Evolutionary conservation across 257 asterid species (phyloP).

Genomic region (Linderniella brevidens): DNA sequence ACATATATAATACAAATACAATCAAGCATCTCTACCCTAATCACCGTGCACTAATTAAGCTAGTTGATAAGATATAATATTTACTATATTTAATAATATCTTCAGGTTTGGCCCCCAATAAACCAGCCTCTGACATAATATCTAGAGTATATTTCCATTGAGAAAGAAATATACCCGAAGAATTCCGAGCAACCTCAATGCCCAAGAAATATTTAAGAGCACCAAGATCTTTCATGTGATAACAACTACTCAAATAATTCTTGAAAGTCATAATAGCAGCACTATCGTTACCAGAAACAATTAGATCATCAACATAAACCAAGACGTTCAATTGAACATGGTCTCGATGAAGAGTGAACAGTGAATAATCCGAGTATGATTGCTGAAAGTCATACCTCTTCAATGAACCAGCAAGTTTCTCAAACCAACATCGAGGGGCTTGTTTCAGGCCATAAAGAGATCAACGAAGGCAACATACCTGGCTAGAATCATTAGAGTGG

Average conservation of each 20-base stretch:
- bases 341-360: not conserved
- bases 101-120: not conserved
- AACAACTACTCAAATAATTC: not conserved
- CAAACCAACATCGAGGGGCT: too few species aligned
- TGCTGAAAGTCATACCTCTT: too few species aligned
- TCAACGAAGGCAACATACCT: too few species aligned
- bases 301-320: slow-evolving; percentile 10
- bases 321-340: not conserved
- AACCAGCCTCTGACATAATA: not conserved
- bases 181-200: not conserved
- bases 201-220: slow-evolving; percentile 7
- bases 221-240: slow-evolving; percentile 10
- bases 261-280: not conserved
- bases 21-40: too few species aligned
- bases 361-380: slow-evolving; percentile 1
- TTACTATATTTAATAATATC: too few species aligned
- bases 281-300: slow-evolving; percentile 1
- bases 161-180: not conserved
- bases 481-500: not conserved
- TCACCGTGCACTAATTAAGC: too few species aligned
- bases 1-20: too few species aligned
- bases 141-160: slow-evolving; percentile 2
- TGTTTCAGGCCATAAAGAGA: too few species aligned
- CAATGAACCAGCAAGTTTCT: too few species aligned
- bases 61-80: too few species aligned